These are phyloP conservation scores for Poa pratensis DNA, from an alignment of 176 grass and related monocot genomes.

Conservation along the genomic window DNA sequence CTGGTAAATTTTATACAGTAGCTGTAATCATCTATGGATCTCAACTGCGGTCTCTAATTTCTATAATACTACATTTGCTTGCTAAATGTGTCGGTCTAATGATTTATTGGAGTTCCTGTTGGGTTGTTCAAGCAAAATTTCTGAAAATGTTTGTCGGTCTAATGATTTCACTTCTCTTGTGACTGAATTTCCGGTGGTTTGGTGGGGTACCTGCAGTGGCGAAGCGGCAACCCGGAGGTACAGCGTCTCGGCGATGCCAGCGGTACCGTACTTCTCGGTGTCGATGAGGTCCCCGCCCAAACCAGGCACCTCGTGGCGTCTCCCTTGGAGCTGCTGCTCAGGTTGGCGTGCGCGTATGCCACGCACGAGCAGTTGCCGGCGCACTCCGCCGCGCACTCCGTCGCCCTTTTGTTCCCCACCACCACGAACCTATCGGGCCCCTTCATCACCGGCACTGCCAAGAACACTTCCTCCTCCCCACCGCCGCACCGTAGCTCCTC, in stretches of 20 bases:
- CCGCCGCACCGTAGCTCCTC: not conserved
- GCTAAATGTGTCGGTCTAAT: not conserved
- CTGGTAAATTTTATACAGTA: not conserved
- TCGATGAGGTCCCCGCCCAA: not conserved
- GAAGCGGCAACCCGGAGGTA: not conserved
- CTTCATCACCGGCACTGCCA: not conserved
- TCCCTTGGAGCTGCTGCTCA: not conserved
- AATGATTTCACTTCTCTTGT: not conserved
- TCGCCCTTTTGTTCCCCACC: not conserved
- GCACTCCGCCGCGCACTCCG: conserved; percentile 18
- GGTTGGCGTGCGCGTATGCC: not conserved
- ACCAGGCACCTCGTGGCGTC: not conserved
- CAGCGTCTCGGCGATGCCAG: not conserved
- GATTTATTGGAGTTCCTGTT: not conserved
- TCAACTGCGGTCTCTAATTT: not conserved
- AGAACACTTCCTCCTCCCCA: not conserved
- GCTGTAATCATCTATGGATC: not conserved
- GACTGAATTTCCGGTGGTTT: not conserved
- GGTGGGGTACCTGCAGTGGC: not conserved
- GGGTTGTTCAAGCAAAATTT: not conserved
- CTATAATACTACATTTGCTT: not conserved
- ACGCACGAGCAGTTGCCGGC: conserved; percentile 50
- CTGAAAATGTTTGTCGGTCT: not conserved
- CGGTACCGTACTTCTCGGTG: not conserved
- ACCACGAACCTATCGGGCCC: not conserved